Evolutionary conservation across 257 asterid species (phyloP), one percentile per base, ranked within the genome.

Genomic region (Solanum lignicaule): DNA sequence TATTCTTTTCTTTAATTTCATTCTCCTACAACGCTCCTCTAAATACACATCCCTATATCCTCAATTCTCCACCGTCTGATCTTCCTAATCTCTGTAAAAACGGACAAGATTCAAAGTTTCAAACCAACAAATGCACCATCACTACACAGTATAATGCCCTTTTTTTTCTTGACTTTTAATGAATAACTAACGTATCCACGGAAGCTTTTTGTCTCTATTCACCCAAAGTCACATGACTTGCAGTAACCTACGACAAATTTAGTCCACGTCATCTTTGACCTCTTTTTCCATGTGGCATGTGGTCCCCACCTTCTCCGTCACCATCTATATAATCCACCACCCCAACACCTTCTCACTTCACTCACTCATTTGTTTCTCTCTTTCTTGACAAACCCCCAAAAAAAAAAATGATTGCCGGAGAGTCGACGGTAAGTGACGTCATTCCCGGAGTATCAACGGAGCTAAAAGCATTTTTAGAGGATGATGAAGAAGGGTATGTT

Each of bases 241-340:
- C 81, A 85, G 81, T 85, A 39, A 38, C 87, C 68, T 85, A 15
- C 52, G 87, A 85, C 55, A 85, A 65, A 85, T 66, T n/a, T 66
- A 66, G 60, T 66, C 87, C 81, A 85, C 66, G 18, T 71, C 83
- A 86, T 4, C 87, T 48, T 58, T 69, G 87, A 86, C 87, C 83
- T 69, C 25, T 32, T 69, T 29, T 31, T 21, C 68, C 36, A 86
- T 83, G 83, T 86, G 71, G 31, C 83, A 69, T 43, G 5, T 79
- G 10, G 85, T 43, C 85, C 83, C 68, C 85, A 9, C 68, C 13
- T 8, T 8, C 1, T 4, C 16, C 9, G 7, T 0, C 6, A 1
- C 73, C 23, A 9, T 62, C 85, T 81, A 81, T 81, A 81, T 81
- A 71, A 6, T 3, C 15, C 15, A 5, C 25, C 32, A 60, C 55